Evolutionary conservation across 305 asterid genomes (phyloP), one percentile per base, ranked within the genome.

Genomic region (Fraxinus dipetala): DNA sequence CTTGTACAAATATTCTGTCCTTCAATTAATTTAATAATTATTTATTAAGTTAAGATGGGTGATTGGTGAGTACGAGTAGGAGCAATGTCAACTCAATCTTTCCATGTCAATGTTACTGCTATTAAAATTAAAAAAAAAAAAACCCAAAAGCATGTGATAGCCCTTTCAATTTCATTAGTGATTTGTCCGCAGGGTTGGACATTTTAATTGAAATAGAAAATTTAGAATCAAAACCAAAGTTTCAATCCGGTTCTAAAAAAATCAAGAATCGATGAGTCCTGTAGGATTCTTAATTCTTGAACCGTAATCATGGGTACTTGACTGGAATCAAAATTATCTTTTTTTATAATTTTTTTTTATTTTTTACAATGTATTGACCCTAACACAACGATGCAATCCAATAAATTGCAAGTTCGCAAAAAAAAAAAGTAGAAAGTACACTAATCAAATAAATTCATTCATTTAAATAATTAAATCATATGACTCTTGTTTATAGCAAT

Each of bases 1-100:
- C 75, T 69, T 69, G 75, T 69, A 69, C 75, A 69, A 69, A 69
- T 69, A 30, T 69, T 69, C 40, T 69, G 36, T 30, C 11, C 40
- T 69, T 69, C 2, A 69, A 69, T 69, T 69, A 69, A 30, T 67
- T 26, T 67, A 69, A 69, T 28, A 28, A 69, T 69, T 69, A 69
- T 69, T 69, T 30, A 30, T 69, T 14, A 69, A 69, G 24, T 28
- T 69, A 30, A 30, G 75, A 67, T 30, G 22, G 74, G 14, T 30
- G 36, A 67, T 16, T 67, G 35, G 38, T 30, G 20, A 67, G 74
- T 8, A 63, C n/a, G 6, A 63, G 35, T 28, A 13, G 74, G 74
- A 67, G 74, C 38, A 28, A 69, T 30, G 40, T 69, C 75, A 69
- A 69, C 24, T 5, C 22, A 69, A 67, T 28, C 34, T 59, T 16